A percentile compares a stretch with the other conserved stretches of the same genome.
Evolutionary conservation across 306 rosid species (phyloP).

Genomic region (Dryas drummondii): DNA sequence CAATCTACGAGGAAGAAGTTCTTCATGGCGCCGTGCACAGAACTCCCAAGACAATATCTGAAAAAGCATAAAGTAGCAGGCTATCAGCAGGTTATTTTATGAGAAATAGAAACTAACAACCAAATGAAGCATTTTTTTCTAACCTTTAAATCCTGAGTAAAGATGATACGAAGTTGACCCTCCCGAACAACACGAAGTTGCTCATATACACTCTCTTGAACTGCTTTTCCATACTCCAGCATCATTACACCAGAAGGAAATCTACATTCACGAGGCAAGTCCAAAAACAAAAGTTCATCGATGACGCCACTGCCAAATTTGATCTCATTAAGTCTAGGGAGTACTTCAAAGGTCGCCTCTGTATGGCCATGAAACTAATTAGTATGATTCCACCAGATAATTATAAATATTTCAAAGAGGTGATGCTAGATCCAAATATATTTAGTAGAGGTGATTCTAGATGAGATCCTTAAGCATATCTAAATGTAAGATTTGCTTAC

Average conservation of each 20-base stretch:
- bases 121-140: conserved; percentile 1
- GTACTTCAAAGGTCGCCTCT: conserved; percentile 98
- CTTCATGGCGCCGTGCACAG: conserved; percentile 95
- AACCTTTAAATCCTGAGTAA: conserved; percentile 88
- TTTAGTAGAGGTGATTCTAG: background rate
- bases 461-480: background rate
- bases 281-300: conserved; percentile 87
- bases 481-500: conserved; percentile 42
- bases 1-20: conserved; percentile 90
- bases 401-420: background rate
- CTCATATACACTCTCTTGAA: conserved; percentile 94
- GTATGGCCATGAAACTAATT: conserved; percentile 30
- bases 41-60: conserved; percentile 95
- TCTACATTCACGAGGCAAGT: conserved; percentile 76
- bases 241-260: conserved; percentile 76
- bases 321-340: conserved; percentile 89
- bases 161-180: conserved; percentile 91
- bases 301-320: conserved; percentile 95
- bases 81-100: conserved; percentile 15
- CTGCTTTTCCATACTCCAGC: conserved; percentile 91
- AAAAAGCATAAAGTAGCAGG: conserved; percentile 4
- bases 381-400: conserved; percentile 12
- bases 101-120: conserved; percentile 15
- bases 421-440: background rate
- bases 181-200: conserved; percentile 98